Conservation (phyloP, 352 stramenopile genomes). For the Pythium volutum region DNA sequence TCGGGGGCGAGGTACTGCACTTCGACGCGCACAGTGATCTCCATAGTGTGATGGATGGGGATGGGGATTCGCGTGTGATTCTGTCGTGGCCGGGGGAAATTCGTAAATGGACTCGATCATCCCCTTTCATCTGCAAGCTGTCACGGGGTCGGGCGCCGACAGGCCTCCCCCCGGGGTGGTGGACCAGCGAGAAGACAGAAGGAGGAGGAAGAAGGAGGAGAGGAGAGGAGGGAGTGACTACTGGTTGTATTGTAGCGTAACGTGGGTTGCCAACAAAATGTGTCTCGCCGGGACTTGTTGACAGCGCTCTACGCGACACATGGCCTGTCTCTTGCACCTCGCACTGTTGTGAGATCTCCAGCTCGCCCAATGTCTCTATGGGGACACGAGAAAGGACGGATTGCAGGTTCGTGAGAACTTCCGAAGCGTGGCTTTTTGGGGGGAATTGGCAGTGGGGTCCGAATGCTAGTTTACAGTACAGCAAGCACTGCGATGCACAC, state of each 20-base stretch:
- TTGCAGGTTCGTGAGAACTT: not conserved
- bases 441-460: not conserved
- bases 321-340: slow-evolving; percentile 4
- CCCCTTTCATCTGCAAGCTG: not conserved
- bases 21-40: slow-evolving; percentile 51
- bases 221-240: not conserved
- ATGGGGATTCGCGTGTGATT: slow-evolving; percentile 3
- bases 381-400: slow-evolving; percentile 11
- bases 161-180: not conserved
- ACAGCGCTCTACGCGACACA: not conserved
- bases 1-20: slow-evolving; percentile 55
- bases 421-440: not conserved
- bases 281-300: slow-evolving; percentile 25
- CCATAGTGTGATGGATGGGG: slow-evolving; percentile 25
- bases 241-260: slow-evolving; percentile 1
- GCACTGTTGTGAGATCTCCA: slow-evolving; percentile 6
- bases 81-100: not conserved
- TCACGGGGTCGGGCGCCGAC: not conserved
- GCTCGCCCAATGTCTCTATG: not conserved
- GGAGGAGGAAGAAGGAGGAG: not conserved
- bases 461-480: not conserved
- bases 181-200: not conserved
- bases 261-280: not conserved
- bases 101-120: slow-evolving; percentile 11
- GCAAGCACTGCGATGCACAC: not conserved